phyloP scores from a whole-genome alignment of 1,284 basidiomycete species.

The Ceratobasidium sp. region DNA sequence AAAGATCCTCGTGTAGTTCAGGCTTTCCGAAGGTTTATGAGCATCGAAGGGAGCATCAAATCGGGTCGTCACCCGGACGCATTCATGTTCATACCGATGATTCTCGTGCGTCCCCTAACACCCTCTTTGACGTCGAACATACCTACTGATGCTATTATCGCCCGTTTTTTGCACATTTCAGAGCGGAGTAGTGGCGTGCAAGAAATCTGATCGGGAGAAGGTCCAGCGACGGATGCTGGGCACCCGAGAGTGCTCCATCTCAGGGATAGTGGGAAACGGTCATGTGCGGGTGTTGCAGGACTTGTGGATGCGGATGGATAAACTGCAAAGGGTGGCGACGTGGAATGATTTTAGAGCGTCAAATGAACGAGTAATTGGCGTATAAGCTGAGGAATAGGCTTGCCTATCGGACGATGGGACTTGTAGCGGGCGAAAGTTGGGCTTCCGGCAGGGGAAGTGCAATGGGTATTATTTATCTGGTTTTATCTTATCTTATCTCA shows the following conservation, averaged over 20 bases:
- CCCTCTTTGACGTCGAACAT: too few relatives aligned
- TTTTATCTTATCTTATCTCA: too few relatives aligned
- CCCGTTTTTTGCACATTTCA: too few relatives aligned
- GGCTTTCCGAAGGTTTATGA: not conserved
- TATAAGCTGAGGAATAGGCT: too few relatives aligned
- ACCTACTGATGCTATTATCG: too few relatives aligned
- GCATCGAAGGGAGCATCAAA: not conserved
- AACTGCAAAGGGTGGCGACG: not conserved
- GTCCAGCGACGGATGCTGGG: not conserved
- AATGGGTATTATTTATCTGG: too few relatives aligned
- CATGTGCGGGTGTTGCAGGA: not conserved
- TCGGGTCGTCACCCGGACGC: not conserved
- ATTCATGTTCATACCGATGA: not conserved
- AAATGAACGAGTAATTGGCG: too few relatives aligned
- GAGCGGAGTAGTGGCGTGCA: not conserved
- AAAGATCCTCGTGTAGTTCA: not conserved
- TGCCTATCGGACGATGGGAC: too few relatives aligned
- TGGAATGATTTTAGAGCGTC: not conserved
- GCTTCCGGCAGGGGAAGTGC: too few relatives aligned
- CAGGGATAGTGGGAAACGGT: not conserved
- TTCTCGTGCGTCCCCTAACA: not conserved
- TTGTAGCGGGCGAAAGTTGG: too few relatives aligned
- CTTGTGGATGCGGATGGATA: not conserved
- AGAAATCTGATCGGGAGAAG: not conserved
- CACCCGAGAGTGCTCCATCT: not conserved